Conservation (phyloP, 208 protist genomes). For the Acanthamoeba triangularis region DNA sequence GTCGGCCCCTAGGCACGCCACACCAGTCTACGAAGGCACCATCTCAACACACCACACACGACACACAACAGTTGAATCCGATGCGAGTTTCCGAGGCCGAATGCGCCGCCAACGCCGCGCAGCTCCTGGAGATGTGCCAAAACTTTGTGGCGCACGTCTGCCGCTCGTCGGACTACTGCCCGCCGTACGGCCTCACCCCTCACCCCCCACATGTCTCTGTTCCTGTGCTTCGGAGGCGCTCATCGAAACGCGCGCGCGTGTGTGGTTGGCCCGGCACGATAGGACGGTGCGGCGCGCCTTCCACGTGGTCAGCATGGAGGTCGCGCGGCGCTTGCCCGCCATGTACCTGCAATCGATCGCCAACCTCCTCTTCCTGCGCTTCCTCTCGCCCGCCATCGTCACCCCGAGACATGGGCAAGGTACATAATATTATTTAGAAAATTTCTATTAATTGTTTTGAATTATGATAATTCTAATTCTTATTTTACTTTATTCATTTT, state of each 20-base stretch:
- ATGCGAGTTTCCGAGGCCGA: background rate
- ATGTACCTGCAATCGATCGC: slow-evolving; percentile 29
- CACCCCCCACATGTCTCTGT: background rate
- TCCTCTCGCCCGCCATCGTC: slow-evolving; percentile 27
- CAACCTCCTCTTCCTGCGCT: slow-evolving; percentile 20
- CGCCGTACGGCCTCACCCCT: background rate
- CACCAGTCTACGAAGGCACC: background rate
- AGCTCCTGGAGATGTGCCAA: slow-evolving; percentile 25
- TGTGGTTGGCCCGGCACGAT: background rate
- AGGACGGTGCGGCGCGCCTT: background rate
- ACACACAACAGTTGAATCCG: background rate
- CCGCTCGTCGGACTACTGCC: slow-evolving; percentile 10
- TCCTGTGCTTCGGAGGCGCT: background rate
- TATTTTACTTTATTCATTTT: no score
- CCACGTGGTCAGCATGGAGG: background rate
- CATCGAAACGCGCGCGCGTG: background rate
- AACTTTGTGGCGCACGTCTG: slow-evolving; percentile 41
- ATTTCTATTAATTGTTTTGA: no score
- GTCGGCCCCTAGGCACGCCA: background rate
- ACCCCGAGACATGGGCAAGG: background rate
- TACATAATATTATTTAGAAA: background rate
- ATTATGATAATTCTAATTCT: no score
- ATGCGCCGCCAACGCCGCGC: background rate
- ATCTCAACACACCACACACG: background rate
- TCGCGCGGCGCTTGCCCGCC: background rate